phyloP scores from a whole-genome alignment of 2,329 filamentous ascomycete genomes.

The Bipolaris victoriae region DNA sequence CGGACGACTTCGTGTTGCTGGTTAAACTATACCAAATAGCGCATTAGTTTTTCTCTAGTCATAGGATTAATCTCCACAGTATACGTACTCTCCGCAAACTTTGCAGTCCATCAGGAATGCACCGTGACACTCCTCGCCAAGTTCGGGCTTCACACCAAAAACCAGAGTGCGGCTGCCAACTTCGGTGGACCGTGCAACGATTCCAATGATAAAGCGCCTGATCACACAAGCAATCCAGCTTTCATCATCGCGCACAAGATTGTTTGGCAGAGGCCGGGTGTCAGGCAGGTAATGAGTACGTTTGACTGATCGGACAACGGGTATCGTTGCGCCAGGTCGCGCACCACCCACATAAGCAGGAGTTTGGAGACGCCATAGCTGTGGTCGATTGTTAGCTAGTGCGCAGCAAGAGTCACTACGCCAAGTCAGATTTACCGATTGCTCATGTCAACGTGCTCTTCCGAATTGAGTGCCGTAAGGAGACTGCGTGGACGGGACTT shows the following conservation, averaged over 20 bases:
- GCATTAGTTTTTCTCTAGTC: not conserved
- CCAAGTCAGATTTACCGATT: not conserved
- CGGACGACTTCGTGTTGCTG: not conserved
- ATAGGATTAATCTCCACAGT: not conserved
- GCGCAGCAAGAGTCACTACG: no score
- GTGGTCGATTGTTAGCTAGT: constrained; percentile 13
- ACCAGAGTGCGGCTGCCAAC: constrained; percentile 30
- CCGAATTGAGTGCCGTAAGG: constrained; percentile 29
- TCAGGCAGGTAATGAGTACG: constrained; percentile 37
- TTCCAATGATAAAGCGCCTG: not conserved
- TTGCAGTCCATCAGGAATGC: constrained; percentile 28
- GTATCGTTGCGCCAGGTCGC: constrained; percentile 26
- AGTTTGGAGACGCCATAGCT: constrained; percentile 34
- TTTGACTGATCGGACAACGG: constrained; percentile 26
- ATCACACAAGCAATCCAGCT: constrained; percentile 6
- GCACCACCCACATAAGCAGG: constrained; percentile 32
- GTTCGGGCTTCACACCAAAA: constrained; percentile 21
- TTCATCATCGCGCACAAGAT: constrained; percentile 33
- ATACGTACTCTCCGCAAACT: constrained; percentile 18
- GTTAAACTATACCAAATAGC: not conserved
- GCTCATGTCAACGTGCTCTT: constrained; percentile 16
- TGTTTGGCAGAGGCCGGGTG: constrained; percentile 36
- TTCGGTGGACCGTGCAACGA: constrained; percentile 30
- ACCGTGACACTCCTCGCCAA: constrained; percentile 28
- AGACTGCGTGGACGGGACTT: constrained; percentile 17